These are phyloP conservation scores for Apophysomyces trapeziformis DNA, from an alignment of 371 early-diverging fungal species.

Conservation along the genomic window DNA sequence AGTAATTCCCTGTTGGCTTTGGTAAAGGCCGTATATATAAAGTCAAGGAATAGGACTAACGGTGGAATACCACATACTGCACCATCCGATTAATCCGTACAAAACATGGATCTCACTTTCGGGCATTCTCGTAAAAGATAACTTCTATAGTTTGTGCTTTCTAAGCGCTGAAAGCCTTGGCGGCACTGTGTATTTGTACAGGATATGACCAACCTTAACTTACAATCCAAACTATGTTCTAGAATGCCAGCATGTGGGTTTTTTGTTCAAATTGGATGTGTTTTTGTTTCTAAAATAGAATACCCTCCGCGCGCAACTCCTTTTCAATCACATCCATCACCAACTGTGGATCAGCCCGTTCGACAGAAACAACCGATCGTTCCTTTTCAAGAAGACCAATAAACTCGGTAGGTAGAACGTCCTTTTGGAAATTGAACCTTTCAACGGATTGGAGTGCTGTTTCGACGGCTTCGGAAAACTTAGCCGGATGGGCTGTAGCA, in stretches of 20 bases:
- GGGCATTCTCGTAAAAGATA: no score
- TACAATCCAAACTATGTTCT: no score
- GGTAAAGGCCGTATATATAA: no score
- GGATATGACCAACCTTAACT: no score
- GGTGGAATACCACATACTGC: no score
- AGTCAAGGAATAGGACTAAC: no score
- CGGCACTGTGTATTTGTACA: no score
- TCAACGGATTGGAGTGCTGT: slow-evolving; percentile 66
- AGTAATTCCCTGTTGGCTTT: no score
- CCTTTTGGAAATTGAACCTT: slow-evolving; percentile 64
- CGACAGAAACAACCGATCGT: slow-evolving; percentile 62
- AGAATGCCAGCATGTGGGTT: not conserved
- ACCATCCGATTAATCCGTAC: no score
- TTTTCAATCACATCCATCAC: slow-evolving; percentile 66
- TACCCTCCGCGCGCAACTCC: slow-evolving; percentile 54
- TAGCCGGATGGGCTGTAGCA: slow-evolving; percentile 96
- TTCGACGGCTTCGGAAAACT: slow-evolving; percentile 93
- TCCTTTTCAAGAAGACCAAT: slow-evolving; percentile 73
- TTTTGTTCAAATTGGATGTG: not conserved
- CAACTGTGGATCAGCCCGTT: slow-evolving; percentile 60
- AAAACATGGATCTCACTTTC: no score
- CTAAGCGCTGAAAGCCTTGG: no score
- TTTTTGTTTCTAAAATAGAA: slow-evolving; percentile 34
- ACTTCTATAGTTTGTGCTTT: no score
- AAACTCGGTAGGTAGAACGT: slow-evolving; percentile 73